Evolutionary conservation across 306 rosid species (phyloP).

Genomic region (Rubus parviflorus): DNA sequence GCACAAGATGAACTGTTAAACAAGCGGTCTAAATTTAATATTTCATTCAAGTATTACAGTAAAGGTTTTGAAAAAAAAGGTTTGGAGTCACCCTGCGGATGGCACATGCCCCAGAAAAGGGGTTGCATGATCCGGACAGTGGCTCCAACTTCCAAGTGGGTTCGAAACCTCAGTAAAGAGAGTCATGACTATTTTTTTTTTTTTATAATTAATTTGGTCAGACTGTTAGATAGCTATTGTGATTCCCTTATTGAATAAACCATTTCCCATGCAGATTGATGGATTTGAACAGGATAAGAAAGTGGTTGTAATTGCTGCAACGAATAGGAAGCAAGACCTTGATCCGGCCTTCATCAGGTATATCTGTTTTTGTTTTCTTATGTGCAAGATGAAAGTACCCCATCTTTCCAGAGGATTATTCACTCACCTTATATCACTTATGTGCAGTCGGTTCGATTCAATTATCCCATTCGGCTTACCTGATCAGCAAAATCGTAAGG

Average conservation of each 20-base stretch:
- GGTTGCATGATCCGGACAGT: not conserved
- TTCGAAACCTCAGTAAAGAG: not conserved
- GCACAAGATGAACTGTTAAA: not conserved
- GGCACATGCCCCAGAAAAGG: not conserved
- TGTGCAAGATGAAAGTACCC: not conserved
- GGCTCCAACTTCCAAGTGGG: not conserved
- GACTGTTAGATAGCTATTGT: not conserved
- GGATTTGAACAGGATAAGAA: constrained; percentile 93
- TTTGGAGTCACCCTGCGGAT: not conserved
- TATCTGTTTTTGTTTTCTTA: constrained; percentile 14
- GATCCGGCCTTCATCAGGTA: constrained; percentile 88
- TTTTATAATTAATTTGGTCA: not conserved
- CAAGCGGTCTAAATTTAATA: not conserved
- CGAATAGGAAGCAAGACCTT: constrained; percentile 94
- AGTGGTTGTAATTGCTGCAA: constrained; percentile 91
- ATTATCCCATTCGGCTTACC: constrained; percentile 74
- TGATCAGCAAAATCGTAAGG: constrained; percentile 69
- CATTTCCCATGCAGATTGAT: constrained; percentile 66
- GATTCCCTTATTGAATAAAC: not conserved
- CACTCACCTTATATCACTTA: constrained; percentile 11
- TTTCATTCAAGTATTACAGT: not conserved
- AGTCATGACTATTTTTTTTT: not conserved
- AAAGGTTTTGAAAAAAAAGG: not conserved
- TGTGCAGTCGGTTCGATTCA: constrained; percentile 76
- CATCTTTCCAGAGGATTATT: not conserved